These are phyloP conservation scores for Protea cynaroides DNA, from an alignment of 164 flowering plant species.

Conservation along the genomic window DNA sequence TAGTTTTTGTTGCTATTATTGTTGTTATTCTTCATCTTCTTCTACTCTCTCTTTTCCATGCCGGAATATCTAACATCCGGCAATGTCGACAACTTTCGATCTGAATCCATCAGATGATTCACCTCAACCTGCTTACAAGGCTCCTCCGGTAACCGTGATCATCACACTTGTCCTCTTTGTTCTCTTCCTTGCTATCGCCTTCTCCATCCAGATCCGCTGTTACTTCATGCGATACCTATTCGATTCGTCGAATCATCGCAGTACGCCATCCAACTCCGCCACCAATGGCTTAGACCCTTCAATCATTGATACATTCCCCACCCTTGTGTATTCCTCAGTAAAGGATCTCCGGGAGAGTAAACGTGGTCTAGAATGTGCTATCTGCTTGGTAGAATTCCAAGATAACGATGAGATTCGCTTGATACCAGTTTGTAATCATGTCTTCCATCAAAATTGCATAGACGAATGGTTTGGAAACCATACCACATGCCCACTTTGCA, in stretches of 20 bases:
- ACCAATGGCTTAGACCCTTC: slow-evolving; percentile 49
- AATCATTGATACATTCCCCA: slow-evolving; percentile 48
- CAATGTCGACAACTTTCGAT: slow-evolving; percentile 18
- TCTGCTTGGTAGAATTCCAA: slow-evolving; percentile 60
- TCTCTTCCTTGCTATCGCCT: slow-evolving; percentile 54
- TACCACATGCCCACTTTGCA: too few relatives aligned
- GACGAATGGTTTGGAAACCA: slow-evolving; percentile 75
- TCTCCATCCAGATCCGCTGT: slow-evolving; percentile 56
- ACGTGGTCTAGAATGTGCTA: slow-evolving; percentile 62
- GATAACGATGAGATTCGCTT: slow-evolving; percentile 46
- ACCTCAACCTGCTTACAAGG: background rate
- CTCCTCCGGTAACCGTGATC: slow-evolving; percentile 33
- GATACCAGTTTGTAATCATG: slow-evolving; percentile 57
- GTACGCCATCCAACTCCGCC: background rate
- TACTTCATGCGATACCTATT: slow-evolving; percentile 30
- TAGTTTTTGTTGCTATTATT: too few relatives aligned
- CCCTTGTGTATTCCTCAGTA: slow-evolving; percentile 42
- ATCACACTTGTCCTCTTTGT: slow-evolving; percentile 31
- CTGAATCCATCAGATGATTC: background rate
- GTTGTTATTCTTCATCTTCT: background rate
- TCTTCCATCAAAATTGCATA: slow-evolving; percentile 75
- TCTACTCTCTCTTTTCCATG: background rate
- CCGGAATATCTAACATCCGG: background rate
- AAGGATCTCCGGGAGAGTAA: slow-evolving; percentile 37
- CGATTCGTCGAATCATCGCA: slow-evolving; percentile 9